Conservation (phyloP, 2,329 filamentous ascomycete species). For the Fusarium tricinctum region DNA sequence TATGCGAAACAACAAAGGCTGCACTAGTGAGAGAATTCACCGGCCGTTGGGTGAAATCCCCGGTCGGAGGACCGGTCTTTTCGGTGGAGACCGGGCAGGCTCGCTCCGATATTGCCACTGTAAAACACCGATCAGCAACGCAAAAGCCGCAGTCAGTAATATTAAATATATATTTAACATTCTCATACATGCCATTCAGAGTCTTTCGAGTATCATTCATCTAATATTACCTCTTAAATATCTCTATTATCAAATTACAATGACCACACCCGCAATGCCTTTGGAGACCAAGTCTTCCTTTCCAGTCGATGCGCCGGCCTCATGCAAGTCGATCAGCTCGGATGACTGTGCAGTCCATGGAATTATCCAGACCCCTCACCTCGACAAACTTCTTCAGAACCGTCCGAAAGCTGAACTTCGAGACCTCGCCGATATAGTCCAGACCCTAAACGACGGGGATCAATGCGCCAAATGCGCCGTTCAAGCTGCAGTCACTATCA, state of each 20-base stretch:
- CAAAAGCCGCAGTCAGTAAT: neutral
- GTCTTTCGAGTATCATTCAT: neutral
- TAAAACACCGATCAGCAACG: neutral
- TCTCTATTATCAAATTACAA: neutral
- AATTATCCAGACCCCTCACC: constrained; percentile 26
- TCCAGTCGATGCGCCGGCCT: neutral
- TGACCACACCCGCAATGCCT: neutral
- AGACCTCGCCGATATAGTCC: constrained; percentile 10
- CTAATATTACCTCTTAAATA: too few species aligned
- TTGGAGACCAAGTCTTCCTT: neutral
- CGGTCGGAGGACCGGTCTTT: constrained; percentile 7
- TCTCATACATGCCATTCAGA: neutral
- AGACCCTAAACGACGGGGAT: constrained; percentile 15
- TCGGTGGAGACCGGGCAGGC: neutral
- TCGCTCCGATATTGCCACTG: neutral
- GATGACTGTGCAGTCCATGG: constrained; percentile 15
- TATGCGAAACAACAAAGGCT: too few species aligned
- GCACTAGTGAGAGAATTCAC: neutral
- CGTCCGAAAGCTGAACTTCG: constrained; percentile 16
- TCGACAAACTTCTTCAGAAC: constrained; percentile 26
- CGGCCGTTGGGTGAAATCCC: neutral
- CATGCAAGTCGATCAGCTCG: constrained; percentile 1
- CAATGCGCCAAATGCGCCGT: constrained; percentile 33
- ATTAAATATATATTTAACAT: neutral
- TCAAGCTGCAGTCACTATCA: constrained; percentile 14